phyloP scores from a whole-genome alignment of 768 basidiomycete genomes.

The Lyophyllum atratum region DNA sequence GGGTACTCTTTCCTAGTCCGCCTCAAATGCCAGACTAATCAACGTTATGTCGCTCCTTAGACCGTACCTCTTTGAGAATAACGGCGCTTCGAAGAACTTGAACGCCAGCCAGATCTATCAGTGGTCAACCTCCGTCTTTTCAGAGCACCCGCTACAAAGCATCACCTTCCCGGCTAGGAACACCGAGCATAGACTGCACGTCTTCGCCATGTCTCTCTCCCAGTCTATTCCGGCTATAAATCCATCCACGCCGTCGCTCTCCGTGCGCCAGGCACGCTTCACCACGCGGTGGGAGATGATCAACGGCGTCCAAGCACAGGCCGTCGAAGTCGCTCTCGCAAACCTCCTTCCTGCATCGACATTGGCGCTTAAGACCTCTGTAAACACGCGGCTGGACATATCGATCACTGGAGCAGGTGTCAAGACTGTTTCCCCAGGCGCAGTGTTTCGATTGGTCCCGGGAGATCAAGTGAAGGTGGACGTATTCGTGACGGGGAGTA shows the following conservation, averaged over 20 bases:
- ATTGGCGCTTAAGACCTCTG: slow-evolving; percentile 27
- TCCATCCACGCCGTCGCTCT: slow-evolving; percentile 28
- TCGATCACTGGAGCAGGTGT: slow-evolving; percentile 40
- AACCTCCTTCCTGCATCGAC: slow-evolving; percentile 45
- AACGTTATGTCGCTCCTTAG: slow-evolving; percentile 24
- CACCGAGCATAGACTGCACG: slow-evolving; percentile 37
- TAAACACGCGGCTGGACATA: slow-evolving; percentile 34
- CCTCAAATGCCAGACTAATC: background rate
- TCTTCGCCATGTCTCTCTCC: slow-evolving; percentile 47
- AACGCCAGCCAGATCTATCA: slow-evolving; percentile 47
- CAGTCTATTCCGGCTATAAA: slow-evolving; percentile 21
- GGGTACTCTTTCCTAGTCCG: slow-evolving; percentile 6
- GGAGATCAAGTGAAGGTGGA: slow-evolving; percentile 53
- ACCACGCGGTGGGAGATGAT: slow-evolving; percentile 48
- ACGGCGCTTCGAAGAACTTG: slow-evolving; percentile 35
- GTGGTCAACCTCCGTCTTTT: slow-evolving; percentile 44
- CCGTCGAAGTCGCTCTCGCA: slow-evolving; percentile 51
- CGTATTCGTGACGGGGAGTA: slow-evolving; percentile 43
- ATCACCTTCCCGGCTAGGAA: slow-evolving; percentile 43
- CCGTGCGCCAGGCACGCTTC: slow-evolving; percentile 44
- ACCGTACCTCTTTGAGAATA: slow-evolving; percentile 44
- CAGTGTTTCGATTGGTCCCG: slow-evolving; percentile 46
- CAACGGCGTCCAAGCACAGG: slow-evolving; percentile 40
- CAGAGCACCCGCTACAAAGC: slow-evolving; percentile 38
- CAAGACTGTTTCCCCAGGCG: slow-evolving; percentile 42